Evolutionary conservation across 192 early-diverging fungal species (phyloP).

Genomic region (Lobulomyces angularis): DNA sequence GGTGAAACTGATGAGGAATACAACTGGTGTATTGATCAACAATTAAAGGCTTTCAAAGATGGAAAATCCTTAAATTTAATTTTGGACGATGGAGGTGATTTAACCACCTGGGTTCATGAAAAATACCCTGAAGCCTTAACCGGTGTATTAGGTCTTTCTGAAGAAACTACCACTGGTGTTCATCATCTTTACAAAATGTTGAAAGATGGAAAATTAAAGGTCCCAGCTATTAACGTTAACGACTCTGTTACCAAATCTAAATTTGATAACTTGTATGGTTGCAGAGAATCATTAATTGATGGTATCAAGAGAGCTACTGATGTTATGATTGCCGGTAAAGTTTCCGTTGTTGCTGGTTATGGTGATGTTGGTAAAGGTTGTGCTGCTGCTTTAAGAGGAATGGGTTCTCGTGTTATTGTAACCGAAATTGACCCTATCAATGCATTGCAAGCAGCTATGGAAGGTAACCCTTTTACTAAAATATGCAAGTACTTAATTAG

Average conservation of each 20-base stretch:
- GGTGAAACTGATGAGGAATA: conserved; percentile 99
- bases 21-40: conserved; percentile 97
- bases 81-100: conserved; percentile 97
- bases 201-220: conserved; percentile 88
- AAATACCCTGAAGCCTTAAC: conserved; percentile 69
- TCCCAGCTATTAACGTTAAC: conserved; percentile 99
- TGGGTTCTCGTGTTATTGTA: conserved; percentile 95
- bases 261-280: conserved; percentile 99
- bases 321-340: conserved; percentile 99
- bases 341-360: conserved; percentile 95
- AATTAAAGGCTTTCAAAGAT: conserved; percentile 81
- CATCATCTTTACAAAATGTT: conserved; percentile 99
- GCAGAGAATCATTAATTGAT: conserved; percentile 97
- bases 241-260: conserved; percentile 99
- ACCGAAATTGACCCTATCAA: conserved; percentile 99
- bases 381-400: conserved; percentile 90
- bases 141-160: conserved; percentile 85
- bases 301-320: conserved; percentile 99
- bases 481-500: background rate
- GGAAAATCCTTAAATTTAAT: conserved; percentile 95
- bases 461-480: conserved; percentile 31
- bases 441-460: conserved; percentile 98
- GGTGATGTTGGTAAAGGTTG: conserved; percentile 99
- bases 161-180: conserved; percentile 99
- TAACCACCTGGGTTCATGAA: conserved; percentile 91